Conservation (phyloP, 2,329 filamentous ascomycete genomes). For the Chaetomium strumarium region DNA sequence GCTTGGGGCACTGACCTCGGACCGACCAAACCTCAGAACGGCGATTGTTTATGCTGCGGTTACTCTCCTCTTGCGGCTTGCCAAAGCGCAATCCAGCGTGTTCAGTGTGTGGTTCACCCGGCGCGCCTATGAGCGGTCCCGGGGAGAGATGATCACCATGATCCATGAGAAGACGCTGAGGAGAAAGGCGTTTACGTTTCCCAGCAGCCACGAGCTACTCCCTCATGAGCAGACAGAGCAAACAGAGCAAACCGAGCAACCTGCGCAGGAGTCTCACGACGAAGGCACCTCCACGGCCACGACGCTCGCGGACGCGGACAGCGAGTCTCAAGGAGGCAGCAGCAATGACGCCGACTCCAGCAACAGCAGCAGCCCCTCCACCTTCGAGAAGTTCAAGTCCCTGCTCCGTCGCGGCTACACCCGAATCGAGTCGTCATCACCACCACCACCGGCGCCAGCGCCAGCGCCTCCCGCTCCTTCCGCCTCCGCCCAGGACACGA, state of each 20-base stretch:
- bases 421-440: slow-evolving; percentile 17
- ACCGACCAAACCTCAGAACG: slow-evolving; percentile 43
- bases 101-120: slow-evolving; percentile 77
- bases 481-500: neutral
- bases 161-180: slow-evolving; percentile 72
- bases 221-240: neutral
- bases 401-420: slow-evolving; percentile 14
- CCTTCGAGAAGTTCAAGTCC: slow-evolving; percentile 12
- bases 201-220: slow-evolving; percentile 21
- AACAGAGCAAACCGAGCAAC: neutral
- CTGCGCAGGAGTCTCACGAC: neutral
- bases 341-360: slow-evolving; percentile 1
- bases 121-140: slow-evolving; percentile 73
- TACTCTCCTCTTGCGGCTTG: slow-evolving; percentile 54
- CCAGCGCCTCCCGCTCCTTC: too few relatives aligned
- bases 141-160: slow-evolving; percentile 82
- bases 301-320: slow-evolving; percentile 19
- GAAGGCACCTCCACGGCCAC: slow-evolving; percentile 17
- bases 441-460: neutral
- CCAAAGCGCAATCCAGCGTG: slow-evolving; percentile 59
- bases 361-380: neutral
- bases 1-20: slow-evolving; percentile 58
- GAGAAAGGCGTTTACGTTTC: slow-evolving; percentile 50
- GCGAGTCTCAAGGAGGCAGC: slow-evolving; percentile 13
- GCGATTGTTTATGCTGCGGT: slow-evolving; percentile 61